Evolutionary conservation across 2,329 filamentous ascomycete genomes (phyloP).

Genomic region (Diaporthe vexans): DNA sequence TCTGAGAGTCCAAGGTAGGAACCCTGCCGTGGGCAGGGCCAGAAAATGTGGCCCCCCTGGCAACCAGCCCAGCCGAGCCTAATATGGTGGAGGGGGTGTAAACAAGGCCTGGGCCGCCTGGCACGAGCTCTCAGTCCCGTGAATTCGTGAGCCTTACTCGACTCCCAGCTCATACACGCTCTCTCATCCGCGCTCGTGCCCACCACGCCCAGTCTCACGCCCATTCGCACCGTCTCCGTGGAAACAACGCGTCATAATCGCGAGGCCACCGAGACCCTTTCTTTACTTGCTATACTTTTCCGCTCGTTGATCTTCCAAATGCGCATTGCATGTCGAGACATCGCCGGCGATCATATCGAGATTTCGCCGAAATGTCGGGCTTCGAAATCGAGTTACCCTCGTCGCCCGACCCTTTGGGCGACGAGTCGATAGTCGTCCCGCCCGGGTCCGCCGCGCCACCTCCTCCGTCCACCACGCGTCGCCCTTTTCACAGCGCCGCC

Average conservation of each 20-base stretch:
- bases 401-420: slow-evolving; percentile 53
- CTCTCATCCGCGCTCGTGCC: slow-evolving; percentile 2
- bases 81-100: slow-evolving; percentile 7
- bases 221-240: slow-evolving; percentile 27
- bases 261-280: not conserved
- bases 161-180: not conserved
- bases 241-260: slow-evolving; percentile 24
- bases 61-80: slow-evolving; percentile 9
- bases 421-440: slow-evolving; percentile 53
- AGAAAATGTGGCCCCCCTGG: slow-evolving; percentile 32
- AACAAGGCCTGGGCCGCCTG: slow-evolving; percentile 24
- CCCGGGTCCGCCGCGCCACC: slow-evolving; percentile 33
- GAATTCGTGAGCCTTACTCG: slow-evolving; percentile 22
- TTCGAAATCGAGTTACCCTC: slow-evolving; percentile 49
- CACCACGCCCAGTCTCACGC: slow-evolving; percentile 1
- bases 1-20: not conserved
- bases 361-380: slow-evolving; percentile 43
- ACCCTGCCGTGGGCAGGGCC: slow-evolving; percentile 8
- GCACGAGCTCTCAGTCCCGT: slow-evolving; percentile 12
- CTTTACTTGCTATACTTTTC: not conserved
- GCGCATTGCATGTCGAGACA: slow-evolving; percentile 42
- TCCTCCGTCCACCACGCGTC: slow-evolving; percentile 44
- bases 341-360: slow-evolving; percentile 42
- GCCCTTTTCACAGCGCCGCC: slow-evolving; percentile 61
- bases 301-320: slow-evolving; percentile 31